Evolutionary conservation across 495 filamentous ascomycete genomes (phyloP).

Genomic region (Tirmania nivea): DNA sequence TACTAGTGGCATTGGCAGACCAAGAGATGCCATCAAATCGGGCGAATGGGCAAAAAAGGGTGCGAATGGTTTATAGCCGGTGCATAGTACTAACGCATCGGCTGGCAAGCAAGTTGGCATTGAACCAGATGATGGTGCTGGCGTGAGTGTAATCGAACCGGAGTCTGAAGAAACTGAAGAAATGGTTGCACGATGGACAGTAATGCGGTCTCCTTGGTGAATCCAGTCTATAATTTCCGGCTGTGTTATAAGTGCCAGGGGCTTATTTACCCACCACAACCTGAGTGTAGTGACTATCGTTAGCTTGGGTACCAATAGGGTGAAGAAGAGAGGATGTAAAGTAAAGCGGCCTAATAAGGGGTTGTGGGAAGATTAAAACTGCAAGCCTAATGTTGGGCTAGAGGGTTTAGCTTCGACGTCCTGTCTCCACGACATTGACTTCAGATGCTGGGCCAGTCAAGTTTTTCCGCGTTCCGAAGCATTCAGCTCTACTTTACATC

Average conservation of each 20-base stretch:
- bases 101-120: background rate
- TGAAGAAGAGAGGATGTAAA: too few species aligned
- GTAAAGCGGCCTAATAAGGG: too few species aligned
- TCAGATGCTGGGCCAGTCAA: too few species aligned
- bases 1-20: background rate
- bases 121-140: background rate
- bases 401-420: too few species aligned
- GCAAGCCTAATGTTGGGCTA: too few species aligned
- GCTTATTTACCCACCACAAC: background rate
- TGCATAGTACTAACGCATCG: background rate
- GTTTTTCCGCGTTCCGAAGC: too few species aligned
- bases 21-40: background rate
- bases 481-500: constrained; percentile 2
- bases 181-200: constrained; percentile 11
- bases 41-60: background rate
- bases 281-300: background rate
- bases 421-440: too few species aligned
- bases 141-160: background rate
- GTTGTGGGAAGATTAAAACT: too few species aligned
- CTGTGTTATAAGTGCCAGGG: constrained; percentile 4
- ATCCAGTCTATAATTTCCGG: constrained; percentile 9
- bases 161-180: background rate
- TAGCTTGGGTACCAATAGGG: too few species aligned
- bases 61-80: background rate
- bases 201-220: constrained; percentile 8